A percentile compares a stretch with the other conserved stretches of the same genome.
These are phyloP conservation scores for Coffea canephora DNA, from an alignment of 257 asterid species.

Conservation along the genomic window DNA sequence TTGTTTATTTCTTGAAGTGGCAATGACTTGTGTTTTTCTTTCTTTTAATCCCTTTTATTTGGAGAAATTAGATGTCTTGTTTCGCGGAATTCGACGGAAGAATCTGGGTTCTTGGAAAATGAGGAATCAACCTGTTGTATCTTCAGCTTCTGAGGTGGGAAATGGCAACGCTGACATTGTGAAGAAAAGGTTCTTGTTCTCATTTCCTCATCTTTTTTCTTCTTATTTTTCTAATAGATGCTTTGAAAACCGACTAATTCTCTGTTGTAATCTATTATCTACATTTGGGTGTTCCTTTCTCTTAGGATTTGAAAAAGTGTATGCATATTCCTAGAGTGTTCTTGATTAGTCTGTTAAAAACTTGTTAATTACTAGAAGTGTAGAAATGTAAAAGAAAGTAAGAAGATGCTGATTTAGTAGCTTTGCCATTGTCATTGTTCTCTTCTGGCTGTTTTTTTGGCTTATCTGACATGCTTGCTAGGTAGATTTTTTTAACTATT, in stretches of 20 bases:
- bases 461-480: background rate
- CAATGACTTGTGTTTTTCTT: background rate
- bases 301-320: background rate
- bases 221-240: background rate
- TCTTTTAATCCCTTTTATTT: background rate
- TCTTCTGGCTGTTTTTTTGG: background rate
- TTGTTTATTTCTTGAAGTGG: background rate
- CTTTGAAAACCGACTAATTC: background rate
- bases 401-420: background rate
- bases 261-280: background rate
- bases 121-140: conserved; percentile 24
- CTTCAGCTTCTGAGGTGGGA: conserved; percentile 37
- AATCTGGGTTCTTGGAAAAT: conserved; percentile 21
- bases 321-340: background rate
- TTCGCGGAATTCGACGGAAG: conserved; percentile 16
- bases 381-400: background rate
- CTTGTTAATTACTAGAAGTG: background rate
- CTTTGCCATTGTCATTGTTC: background rate
- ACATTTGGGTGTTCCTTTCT: background rate
- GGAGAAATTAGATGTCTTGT: conserved; percentile 18
- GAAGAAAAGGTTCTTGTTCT: conserved; percentile 40
- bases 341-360: background rate
- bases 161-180: conserved; percentile 24
- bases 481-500: background rate
- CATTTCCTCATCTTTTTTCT: background rate